A percentile compares a stretch with the other conserved stretches of the same genome.
phyloP scores from a whole-genome alignment of 164 flowering plant species.

The Malania oleifera region DNA sequence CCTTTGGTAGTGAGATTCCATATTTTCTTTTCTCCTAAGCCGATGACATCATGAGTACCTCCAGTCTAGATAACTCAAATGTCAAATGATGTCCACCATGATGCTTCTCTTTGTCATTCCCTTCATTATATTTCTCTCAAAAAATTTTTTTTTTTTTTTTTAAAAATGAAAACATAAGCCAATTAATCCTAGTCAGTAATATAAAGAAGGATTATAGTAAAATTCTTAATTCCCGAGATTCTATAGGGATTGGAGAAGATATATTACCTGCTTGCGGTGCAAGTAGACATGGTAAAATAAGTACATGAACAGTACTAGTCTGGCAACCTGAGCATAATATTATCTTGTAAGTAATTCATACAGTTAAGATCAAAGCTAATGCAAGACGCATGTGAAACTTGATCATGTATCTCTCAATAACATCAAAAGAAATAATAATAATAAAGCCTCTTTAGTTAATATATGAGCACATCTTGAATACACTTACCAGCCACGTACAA shows the following conservation, averaged over 20 bases:
- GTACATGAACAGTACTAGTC: slow-evolving; percentile 30
- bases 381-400: neutral
- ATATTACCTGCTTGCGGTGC: slow-evolving; percentile 31
- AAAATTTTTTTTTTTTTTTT: too few relatives aligned
- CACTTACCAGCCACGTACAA: slow-evolving; percentile 29
- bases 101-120: too few relatives aligned
- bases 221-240: too few relatives aligned
- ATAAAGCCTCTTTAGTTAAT: neutral
- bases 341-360: neutral
- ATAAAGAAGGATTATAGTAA: too few relatives aligned
- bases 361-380: neutral
- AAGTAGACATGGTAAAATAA: slow-evolving; percentile 32
- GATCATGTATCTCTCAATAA: neutral
- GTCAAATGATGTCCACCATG: too few relatives aligned
- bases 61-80: too few relatives aligned
- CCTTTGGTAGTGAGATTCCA: too few relatives aligned
- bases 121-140: too few relatives aligned
- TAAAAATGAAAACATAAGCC: too few relatives aligned
- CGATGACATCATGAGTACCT: too few relatives aligned
- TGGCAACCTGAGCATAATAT: slow-evolving; percentile 29
- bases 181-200: too few relatives aligned
- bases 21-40: too few relatives aligned
- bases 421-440: neutral
- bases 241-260: neutral
- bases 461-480: neutral